phyloP scores from a whole-genome alignment of 768 basidiomycete species.

The Amanita pseudoporphyria region DNA sequence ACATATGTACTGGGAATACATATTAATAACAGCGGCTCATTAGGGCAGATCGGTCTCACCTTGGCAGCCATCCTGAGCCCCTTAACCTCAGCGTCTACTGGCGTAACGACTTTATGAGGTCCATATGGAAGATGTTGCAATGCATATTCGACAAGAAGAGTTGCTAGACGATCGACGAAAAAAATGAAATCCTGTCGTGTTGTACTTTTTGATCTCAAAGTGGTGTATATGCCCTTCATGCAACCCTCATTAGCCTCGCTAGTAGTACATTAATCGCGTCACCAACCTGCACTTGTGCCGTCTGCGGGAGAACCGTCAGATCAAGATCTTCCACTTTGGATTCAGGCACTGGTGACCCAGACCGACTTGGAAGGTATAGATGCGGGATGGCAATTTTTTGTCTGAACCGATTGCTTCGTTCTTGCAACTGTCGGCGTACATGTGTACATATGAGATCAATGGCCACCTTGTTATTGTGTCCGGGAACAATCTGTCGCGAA shows the following conservation, averaged over 20 bases:
- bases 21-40: conserved; percentile 1
- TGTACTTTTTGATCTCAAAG: conserved; percentile 65
- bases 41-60: conserved; percentile 22
- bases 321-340: conserved; percentile 35
- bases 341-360: conserved; percentile 29
- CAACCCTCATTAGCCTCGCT: background rate
- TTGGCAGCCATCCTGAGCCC: conserved; percentile 59
- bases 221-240: conserved; percentile 79
- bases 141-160: conserved; percentile 76
- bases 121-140: conserved; percentile 73
- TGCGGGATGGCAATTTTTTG: conserved; percentile 58
- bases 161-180: conserved; percentile 84
- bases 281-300: conserved; percentile 68
- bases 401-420: conserved; percentile 66
- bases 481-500: conserved; percentile 78
- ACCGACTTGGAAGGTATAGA: conserved; percentile 24
- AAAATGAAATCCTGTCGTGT: conserved; percentile 85
- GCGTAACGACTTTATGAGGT: conserved; percentile 54
- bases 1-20: conserved; percentile 52
- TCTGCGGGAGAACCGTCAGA: conserved; percentile 63
- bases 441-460: conserved; percentile 93
- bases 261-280: background rate
- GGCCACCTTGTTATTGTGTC: conserved; percentile 79
- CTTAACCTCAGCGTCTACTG: conserved; percentile 39
- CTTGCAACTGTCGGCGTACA: conserved; percentile 73